Evolutionary conservation across 805 yeast genomes (phyloP).

Genomic region (Soucietia sequanensis): DNA sequence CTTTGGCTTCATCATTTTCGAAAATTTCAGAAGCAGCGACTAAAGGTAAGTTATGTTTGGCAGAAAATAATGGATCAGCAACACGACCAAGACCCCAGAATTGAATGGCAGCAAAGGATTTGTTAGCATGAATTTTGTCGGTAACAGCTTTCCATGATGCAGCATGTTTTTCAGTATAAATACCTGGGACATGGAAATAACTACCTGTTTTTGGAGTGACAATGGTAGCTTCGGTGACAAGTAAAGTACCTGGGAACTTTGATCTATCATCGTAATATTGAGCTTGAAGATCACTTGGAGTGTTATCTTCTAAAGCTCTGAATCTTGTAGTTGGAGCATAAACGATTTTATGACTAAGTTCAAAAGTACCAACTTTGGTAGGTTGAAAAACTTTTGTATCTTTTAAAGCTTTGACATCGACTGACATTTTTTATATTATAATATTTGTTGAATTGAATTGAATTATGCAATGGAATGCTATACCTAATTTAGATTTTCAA

Average conservation of each 20-base stretch:
- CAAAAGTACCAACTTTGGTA: slow-evolving; percentile 30
- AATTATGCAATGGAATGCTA: no score
- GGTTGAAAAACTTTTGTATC: slow-evolving; percentile 29
- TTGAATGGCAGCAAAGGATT: slow-evolving; percentile 46
- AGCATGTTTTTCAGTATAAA: slow-evolving; percentile 47
- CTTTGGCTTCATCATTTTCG: slow-evolving; percentile 12
- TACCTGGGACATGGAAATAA: slow-evolving; percentile 47
- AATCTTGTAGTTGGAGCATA: slow-evolving; percentile 28
- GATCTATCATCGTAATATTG: slow-evolving; percentile 32
- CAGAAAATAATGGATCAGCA: slow-evolving; percentile 22
- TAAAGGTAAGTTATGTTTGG: slow-evolving; percentile 17
- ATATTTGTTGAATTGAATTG: no score
- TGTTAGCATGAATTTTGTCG: slow-evolving; percentile 45
- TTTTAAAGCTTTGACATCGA: slow-evolving; percentile 10
- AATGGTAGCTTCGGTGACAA: slow-evolving; percentile 33
- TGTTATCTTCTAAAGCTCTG: slow-evolving; percentile 18
- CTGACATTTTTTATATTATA: no score
- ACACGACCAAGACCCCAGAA: slow-evolving; percentile 54
- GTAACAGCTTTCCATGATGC: slow-evolving; percentile 48
- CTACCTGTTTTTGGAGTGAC: slow-evolving; percentile 38
- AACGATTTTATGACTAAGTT: slow-evolving; percentile 19
- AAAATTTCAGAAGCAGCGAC: slow-evolving; percentile 16
- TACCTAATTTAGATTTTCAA: no score
- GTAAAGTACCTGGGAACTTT: slow-evolving; percentile 26
- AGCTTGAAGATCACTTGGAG: slow-evolving; percentile 27